A percentile compares a stretch with the other conserved stretches of the same genome.
Evolutionary conservation across 164 flowering plant species (phyloP).

Genomic region (Houttuynia cordata): DNA sequence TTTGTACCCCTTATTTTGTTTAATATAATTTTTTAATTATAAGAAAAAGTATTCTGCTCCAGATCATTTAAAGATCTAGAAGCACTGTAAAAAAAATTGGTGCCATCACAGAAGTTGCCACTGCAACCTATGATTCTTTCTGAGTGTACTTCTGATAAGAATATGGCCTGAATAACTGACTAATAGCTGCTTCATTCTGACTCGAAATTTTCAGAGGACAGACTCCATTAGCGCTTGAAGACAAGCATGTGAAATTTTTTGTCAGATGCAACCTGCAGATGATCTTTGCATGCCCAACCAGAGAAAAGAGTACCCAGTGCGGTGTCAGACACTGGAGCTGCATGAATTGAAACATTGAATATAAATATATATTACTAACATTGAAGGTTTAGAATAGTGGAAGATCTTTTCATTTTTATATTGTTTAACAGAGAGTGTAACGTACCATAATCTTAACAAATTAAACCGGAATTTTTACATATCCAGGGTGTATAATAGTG

Average conservation of each 20-base stretch:
- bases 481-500: no score
- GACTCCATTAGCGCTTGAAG: constrained; percentile 44
- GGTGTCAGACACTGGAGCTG: constrained; percentile 81
- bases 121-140: constrained; percentile 16
- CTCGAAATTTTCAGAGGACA: constrained; percentile 34
- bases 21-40: no score
- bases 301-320: constrained; percentile 78
- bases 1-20: no score
- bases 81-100: constrained; percentile 2
- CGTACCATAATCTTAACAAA: no score
- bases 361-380: no score
- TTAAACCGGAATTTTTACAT: no score
- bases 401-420: no score
- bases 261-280: constrained; percentile 17
- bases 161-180: constrained; percentile 23
- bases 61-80: constrained; percentile 13
- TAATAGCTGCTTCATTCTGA: constrained; percentile 13
- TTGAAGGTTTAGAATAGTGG: no score
- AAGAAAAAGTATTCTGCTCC: no score
- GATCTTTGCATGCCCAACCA: constrained; percentile 98
- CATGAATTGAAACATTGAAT: constrained; percentile 4
- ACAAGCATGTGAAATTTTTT: constrained; percentile 31
- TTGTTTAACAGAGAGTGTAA: no score
- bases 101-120: constrained; percentile 18
- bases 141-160: constrained; percentile 16